Evolutionary conservation across 1,284 basidiomycete species (phyloP).

Genomic region (Marasmius tenuissimus): DNA sequence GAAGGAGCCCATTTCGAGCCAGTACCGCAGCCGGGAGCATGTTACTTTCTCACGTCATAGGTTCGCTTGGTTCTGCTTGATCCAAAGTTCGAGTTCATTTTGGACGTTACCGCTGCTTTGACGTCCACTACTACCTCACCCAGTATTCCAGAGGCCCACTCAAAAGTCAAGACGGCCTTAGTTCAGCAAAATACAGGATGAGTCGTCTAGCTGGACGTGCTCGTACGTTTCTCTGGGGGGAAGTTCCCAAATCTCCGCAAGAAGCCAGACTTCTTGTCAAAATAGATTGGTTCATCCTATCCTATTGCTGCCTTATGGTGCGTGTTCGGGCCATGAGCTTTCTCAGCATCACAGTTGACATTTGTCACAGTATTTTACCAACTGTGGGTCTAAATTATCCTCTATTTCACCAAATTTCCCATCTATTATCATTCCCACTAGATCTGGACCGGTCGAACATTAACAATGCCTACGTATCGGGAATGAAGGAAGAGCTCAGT

Average conservation of each 20-base stretch:
- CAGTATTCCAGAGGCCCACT: no score
- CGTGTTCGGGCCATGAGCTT: slow-evolving; percentile 16
- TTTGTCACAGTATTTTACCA: slow-evolving; percentile 58
- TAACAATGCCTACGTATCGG: slow-evolving; percentile 75
- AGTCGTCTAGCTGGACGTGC: background rate
- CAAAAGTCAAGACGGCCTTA: no score
- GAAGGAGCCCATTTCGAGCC: no score
- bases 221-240: slow-evolving; percentile 25
- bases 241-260: slow-evolving; percentile 31
- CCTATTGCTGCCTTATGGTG: slow-evolving; percentile 71
- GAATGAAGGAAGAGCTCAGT: slow-evolving; percentile 77
- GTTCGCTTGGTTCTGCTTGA: no score
- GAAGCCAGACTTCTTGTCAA: slow-evolving; percentile 54
- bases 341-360: slow-evolving; percentile 10
- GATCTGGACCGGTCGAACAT: slow-evolving; percentile 69
- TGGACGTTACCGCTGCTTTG: no score
- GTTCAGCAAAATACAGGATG: background rate
- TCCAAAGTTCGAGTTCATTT: no score
- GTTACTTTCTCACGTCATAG: no score
- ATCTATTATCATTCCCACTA: slow-evolving; percentile 24
- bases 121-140: no score
- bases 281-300: slow-evolving; percentile 66
- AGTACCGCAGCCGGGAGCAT: no score
- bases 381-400: slow-evolving; percentile 39
- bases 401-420: slow-evolving; percentile 6